Evolutionary conservation across 2,329 filamentous ascomycete species (phyloP), one percentile per base, ranked within the genome.

Genomic region (Penicillium sp.): DNA sequence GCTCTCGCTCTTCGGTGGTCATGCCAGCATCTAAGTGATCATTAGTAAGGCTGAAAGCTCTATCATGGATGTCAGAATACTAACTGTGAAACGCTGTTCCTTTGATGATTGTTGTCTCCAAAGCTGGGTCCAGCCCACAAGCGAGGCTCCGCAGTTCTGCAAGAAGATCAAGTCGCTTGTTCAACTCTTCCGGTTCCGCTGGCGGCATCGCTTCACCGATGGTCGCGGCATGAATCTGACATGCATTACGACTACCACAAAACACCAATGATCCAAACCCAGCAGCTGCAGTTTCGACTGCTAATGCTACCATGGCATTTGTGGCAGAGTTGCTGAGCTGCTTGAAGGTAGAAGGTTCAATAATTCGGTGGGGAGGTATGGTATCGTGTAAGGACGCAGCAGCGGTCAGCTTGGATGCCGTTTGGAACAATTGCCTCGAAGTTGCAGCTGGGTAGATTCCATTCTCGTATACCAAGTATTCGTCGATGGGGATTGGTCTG

Each of bases 1-100:
- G 75, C 49, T 91, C 88, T 49, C 89, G 82, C 70, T 93, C 89
- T 73, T 93, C 89, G 0, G 83, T 86, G 0, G 89, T 92, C 66
- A 93, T 80, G 17, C 75, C 75, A 29, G 75, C 75, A 65, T 69
- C 75, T 77, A 47, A 10, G 17, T 2, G 63, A 69, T 63, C 57
- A 77, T 79, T 52, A 69, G 64, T 59, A 51, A 27, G 10, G 15
- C 1, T n/a, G 1, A 21, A 15, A 41, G 23, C 17, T 38, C n/a
- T 15, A 13, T 21, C 19, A 17, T 21, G 13, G 8, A 31, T 12
- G 19, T 25, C n/a, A 37, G 0, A n/a, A 23, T 21, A 75, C 83
- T 74, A 69, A 86, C 85, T 87, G 71, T 93, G 89, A 72, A 91
- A 92, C 15, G 86, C 89, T 56, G 91, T 88, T 1, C 89, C 89